Percentiles rank a stretch among this genome's conserved stretches.
Evolutionary conservation across 306 rosid genomes (phyloP).

Genomic region (Medicago truncatula): MtrunA17r5.0-ANR NC_053045.1:11844501-11845000

Average conservation of each 20-base stretch:
- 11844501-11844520: too few species aligned
- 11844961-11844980: neutral
- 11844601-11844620: neutral
- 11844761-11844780: conserved; percentile 1
- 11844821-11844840: neutral
- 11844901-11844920: neutral
- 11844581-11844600: neutral
- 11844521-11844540: neutral
- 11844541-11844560: neutral
- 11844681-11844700: neutral
- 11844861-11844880: neutral
- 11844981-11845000: neutral
- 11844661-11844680: neutral
- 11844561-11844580: neutral
- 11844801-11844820: fast-evolving
- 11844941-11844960: neutral
- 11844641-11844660: neutral
- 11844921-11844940: neutral
- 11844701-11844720: neutral
- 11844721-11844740: neutral
- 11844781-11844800: neutral
- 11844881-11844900: neutral
- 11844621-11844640: neutral
- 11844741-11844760: neutral
- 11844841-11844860: neutral